phyloP scores from a whole-genome alignment of 371 early-diverging fungal genomes.

The Mucor saturninus region DNA sequence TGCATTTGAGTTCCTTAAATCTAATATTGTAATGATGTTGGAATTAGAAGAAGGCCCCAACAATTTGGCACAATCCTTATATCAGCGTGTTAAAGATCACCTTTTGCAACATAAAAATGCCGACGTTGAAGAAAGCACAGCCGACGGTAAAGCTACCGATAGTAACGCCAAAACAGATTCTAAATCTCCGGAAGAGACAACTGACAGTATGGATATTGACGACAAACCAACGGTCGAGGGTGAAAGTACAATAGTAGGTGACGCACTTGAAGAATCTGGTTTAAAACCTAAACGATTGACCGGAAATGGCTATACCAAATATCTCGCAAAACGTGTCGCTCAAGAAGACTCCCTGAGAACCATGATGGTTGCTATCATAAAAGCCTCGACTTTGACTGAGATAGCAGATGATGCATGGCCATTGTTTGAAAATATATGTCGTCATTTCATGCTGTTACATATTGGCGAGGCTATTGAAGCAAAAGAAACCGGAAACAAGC shows the following conservation, averaged over 20 bases:
- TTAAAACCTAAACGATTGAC: constrained; percentile 47
- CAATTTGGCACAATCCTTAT: constrained; percentile 52
- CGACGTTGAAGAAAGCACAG: neutral
- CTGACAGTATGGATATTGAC: constrained; percentile 14
- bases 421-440: constrained; percentile 69
- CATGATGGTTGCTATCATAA: constrained; percentile 70
- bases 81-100: constrained; percentile 44
- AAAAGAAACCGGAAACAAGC: constrained; percentile 54
- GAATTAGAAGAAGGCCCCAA: constrained; percentile 68
- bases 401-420: constrained; percentile 71
- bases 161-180: neutral
- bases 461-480: constrained; percentile 71
- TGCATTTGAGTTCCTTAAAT: constrained; percentile 75
- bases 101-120: constrained; percentile 15
- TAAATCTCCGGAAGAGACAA: constrained; percentile 2
- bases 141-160: neutral
- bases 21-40: constrained; percentile 71
- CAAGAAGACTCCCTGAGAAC: constrained; percentile 71
- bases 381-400: constrained; percentile 65
- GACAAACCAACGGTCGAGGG: constrained; percentile 6
- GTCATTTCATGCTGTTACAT: constrained; percentile 79
- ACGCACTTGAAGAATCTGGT: constrained; percentile 33
- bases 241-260: constrained; percentile 43
- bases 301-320: constrained; percentile 52
- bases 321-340: constrained; percentile 59